Conservation (phyloP, 2,329 filamentous ascomycete species). For the Xylariaceae sp. region DNA sequence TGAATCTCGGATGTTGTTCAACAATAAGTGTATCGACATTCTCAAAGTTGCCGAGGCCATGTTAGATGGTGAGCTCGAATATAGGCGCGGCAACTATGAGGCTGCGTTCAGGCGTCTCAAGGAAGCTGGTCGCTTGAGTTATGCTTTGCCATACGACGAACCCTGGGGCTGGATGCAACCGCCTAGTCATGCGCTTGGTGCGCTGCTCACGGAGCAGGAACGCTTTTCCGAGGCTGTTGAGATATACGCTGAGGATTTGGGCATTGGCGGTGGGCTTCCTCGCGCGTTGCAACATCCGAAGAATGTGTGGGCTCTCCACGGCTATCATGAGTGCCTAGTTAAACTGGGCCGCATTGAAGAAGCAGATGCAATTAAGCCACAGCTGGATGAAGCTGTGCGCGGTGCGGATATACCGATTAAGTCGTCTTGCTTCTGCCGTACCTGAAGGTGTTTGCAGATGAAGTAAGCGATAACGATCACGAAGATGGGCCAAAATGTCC, state of each 20-base stretch:
- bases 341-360: slow-evolving; percentile 46
- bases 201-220: slow-evolving; percentile 64
- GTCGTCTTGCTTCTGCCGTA: slow-evolving; percentile 37
- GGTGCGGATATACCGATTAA: slow-evolving; percentile 30
- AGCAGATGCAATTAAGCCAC: slow-evolving; percentile 28
- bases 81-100: slow-evolving; percentile 57
- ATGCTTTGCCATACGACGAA: slow-evolving; percentile 65
- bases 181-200: slow-evolving; percentile 65
- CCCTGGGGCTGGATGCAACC: slow-evolving; percentile 82
- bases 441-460: too few relatives aligned
- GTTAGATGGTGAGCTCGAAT: slow-evolving; percentile 71
- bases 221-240: slow-evolving; percentile 50
- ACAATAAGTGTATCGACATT: slow-evolving; percentile 62
- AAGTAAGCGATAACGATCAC: too few relatives aligned
- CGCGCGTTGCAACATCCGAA: slow-evolving; percentile 64
- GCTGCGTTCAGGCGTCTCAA: slow-evolving; percentile 57
- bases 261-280: slow-evolving; percentile 55
- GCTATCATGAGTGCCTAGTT: slow-evolving; percentile 65
- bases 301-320: slow-evolving; percentile 73
- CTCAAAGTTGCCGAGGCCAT: slow-evolving; percentile 61
- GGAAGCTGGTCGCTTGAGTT: slow-evolving; percentile 56
- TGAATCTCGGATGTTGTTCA: slow-evolving; percentile 60
- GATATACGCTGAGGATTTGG: slow-evolving; percentile 60
- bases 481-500: too few relatives aligned
- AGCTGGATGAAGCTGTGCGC: slow-evolving; percentile 23